These are phyloP conservation scores for Tuber calosporum DNA, from an alignment of 495 filamentous ascomycete genomes.

Conservation along the genomic window DNA sequence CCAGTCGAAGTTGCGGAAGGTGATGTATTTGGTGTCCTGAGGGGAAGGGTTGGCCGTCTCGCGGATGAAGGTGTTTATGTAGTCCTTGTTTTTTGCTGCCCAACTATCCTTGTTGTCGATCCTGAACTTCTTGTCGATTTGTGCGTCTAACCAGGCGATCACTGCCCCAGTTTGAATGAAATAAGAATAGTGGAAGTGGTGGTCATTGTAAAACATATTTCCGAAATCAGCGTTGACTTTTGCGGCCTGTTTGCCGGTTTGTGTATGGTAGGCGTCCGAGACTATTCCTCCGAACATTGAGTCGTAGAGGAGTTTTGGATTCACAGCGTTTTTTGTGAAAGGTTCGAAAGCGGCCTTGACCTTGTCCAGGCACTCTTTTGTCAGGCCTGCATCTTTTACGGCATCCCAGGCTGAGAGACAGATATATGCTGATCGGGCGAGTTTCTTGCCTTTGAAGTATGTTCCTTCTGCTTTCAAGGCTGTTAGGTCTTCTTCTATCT, in stretches of 20 bases:
- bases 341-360: slow-evolving; percentile 67
- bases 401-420: slow-evolving; percentile 62
- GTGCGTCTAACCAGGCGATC: slow-evolving; percentile 65
- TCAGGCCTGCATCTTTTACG: slow-evolving; percentile 52
- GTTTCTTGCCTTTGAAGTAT: slow-evolving; percentile 81
- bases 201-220: slow-evolving; percentile 84
- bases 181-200: slow-evolving; percentile 85
- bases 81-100: slow-evolving; percentile 63
- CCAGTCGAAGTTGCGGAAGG: slow-evolving; percentile 83
- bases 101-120: slow-evolving; percentile 49
- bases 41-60: slow-evolving; percentile 69
- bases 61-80: slow-evolving; percentile 69
- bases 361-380: slow-evolving; percentile 55
- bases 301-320: slow-evolving; percentile 71
- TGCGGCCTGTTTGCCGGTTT: slow-evolving; percentile 51
- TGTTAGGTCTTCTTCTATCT: neutral
- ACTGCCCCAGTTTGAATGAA: slow-evolving; percentile 83
- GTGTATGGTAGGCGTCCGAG: slow-evolving; percentile 62
- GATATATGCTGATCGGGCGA: slow-evolving; percentile 74
- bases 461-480: slow-evolving; percentile 44
- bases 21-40: slow-evolving; percentile 68
- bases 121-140: slow-evolving; percentile 8
- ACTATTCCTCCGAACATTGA: slow-evolving; percentile 76
- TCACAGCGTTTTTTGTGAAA: slow-evolving; percentile 68
- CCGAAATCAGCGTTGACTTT: slow-evolving; percentile 64